These are phyloP conservation scores for Kazachstania taianensis DNA, from an alignment of 805 yeast species.

Conservation along the genomic window DNA sequence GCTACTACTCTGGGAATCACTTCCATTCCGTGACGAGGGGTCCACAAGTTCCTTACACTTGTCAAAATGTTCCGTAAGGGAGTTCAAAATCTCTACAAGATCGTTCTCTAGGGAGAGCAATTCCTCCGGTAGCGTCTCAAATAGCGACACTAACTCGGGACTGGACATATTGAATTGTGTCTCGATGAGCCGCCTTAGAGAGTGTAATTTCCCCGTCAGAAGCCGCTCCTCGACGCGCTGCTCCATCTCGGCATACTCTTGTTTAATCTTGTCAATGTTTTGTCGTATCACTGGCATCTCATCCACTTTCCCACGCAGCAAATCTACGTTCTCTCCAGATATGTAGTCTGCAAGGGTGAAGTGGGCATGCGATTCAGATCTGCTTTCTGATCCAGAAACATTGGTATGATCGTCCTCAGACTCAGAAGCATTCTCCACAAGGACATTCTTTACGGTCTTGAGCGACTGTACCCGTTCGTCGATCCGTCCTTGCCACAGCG, in stretches of 20 bases:
- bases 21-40: slow-evolving; percentile 1
- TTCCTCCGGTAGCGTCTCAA: slow-evolving; percentile 23
- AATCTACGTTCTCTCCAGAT: slow-evolving; percentile 29
- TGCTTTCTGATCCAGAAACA: no score
- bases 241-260: slow-evolving; percentile 23
- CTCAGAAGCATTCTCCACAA: not conserved
- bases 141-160: slow-evolving; percentile 5
- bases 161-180: no score
- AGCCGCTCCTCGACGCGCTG: slow-evolving; percentile 22
- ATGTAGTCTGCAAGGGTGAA: slow-evolving; percentile 33
- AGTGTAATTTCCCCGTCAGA: slow-evolving; percentile 15
- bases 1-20: not conserved
- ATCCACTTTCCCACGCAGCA: slow-evolving; percentile 24
- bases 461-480: not conserved
- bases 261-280: slow-evolving; percentile 24
- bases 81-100: slow-evolving; percentile 55
- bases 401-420: no score
- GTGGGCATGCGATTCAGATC: not conserved
- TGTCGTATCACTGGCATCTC: slow-evolving; percentile 25
- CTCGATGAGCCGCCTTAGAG: not conserved
- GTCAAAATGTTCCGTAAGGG: slow-evolving; percentile 75
- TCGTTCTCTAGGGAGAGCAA: slow-evolving; percentile 41
- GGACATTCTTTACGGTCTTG: not conserved
- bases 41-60: slow-evolving; percentile 43
- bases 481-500: slow-evolving; percentile 28